Base-by-base conservation (phyloP, 495 filamentous ascomycete genomes). In the Parmelia sp. region DNA sequence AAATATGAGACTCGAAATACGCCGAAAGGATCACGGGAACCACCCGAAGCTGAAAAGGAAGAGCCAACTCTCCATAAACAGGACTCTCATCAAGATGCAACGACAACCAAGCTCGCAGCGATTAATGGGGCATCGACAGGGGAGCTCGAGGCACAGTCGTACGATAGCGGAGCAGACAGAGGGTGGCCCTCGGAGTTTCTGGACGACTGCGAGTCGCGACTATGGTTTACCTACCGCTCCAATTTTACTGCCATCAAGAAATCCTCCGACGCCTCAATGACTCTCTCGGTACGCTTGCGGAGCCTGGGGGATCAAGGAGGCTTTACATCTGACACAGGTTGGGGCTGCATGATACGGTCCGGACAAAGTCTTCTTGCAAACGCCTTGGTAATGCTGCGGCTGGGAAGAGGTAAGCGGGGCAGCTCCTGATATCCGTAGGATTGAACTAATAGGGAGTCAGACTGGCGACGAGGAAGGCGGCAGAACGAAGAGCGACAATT, bases 291-390 rank as follows among this genome's bases (percentile, higher is more conserved):
- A 71, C 87, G 90, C 42, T 75, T 97, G 63, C 84, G 90, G 69
- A 93, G 81, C 53, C 90, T 97, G 36, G 83, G 85, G 35, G 90
- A 94, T 61, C 82, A 90, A 35, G 80, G 80, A 31, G 92, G 91
- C 25, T 99, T 99, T 77, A 87, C 90, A 27, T 93, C 90, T 3
- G 95, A 99, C 74, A 90, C 90, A 0, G 94, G 94, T 40, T 99
- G 95, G 92, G 95, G 95, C 1, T 99, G 95, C 71, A 99, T 99
- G 95, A 97, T 99, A 68, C 82, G 95, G 69, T 96, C 93, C 0
- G 95, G 94, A 15, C 95, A 99, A 76, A 90, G 90, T 69, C 78
- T 99, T 21, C 78, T 99, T 39, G 94, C 92, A 42, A 97, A 97
- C 72, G 82, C 93, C 7, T 76, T 97, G 61, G 72, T 81, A 15